These are phyloP conservation scores for Nissolia schottii DNA, from an alignment of 306 rosid genomes.

Conservation along the genomic window DNA sequence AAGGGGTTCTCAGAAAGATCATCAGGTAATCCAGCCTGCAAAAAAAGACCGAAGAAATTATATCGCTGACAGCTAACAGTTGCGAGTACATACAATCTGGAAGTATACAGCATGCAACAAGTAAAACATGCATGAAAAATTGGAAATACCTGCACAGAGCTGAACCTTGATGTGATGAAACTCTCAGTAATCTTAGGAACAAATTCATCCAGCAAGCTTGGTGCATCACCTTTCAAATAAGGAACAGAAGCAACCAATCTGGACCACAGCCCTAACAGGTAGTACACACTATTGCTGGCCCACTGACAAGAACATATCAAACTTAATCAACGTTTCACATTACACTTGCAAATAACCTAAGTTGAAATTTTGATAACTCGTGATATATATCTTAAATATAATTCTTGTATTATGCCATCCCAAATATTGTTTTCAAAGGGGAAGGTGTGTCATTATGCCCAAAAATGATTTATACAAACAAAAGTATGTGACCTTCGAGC, in stretches of 20 bases:
- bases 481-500: neutral
- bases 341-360: conserved; percentile 10
- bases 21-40: conserved; percentile 80
- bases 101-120: conserved; percentile 7
- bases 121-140: conserved; percentile 21
- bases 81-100: conserved; percentile 4
- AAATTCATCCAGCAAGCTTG: conserved; percentile 95
- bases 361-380: conserved; percentile 1
- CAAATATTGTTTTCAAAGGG: neutral
- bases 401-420: conserved; percentile 17
- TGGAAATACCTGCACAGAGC: conserved; percentile 81
- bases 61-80: conserved; percentile 2
- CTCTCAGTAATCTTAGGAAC: conserved; percentile 97
- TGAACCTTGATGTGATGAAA: conserved; percentile 91
- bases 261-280: conserved; percentile 96
- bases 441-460: neutral
- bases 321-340: conserved; percentile 36
- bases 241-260: conserved; percentile 99
- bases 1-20: conserved; percentile 97
- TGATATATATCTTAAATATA: conserved; percentile 4
- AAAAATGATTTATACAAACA: neutral
- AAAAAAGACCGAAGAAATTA: conserved; percentile 25
- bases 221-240: conserved; percentile 97
- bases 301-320: conserved; percentile 58
- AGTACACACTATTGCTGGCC: conserved; percentile 99